These are phyloP conservation scores for Arthroderma sp. DNA, from an alignment of 2,329 filamentous ascomycete species.

Conservation along the genomic window DNA sequence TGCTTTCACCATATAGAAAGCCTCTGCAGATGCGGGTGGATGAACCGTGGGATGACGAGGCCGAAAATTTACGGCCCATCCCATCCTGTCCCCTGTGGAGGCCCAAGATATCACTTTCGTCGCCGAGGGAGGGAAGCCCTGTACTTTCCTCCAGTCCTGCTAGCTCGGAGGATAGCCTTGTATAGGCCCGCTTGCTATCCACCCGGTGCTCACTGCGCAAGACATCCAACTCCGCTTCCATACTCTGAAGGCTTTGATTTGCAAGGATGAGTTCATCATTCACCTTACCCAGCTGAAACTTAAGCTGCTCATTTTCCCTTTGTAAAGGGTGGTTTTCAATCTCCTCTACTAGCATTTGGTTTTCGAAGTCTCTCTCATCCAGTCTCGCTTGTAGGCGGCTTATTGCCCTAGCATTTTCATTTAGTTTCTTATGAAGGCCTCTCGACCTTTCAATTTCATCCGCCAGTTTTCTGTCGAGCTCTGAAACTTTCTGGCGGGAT, in stretches of 20 bases:
- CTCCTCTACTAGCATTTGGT: conserved; percentile 2
- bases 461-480: neutral
- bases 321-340: conserved; percentile 1
- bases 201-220: neutral
- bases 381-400: conserved; percentile 1
- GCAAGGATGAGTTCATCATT: conserved; percentile 1
- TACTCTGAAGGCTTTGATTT: conserved; percentile 4
- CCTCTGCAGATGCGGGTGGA: conserved; percentile 1
- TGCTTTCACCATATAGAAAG: conserved; percentile 4
- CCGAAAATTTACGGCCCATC: neutral
- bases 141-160: conserved; percentile 1
- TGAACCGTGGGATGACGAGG: neutral
- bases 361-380: neutral
- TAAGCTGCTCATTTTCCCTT: conserved; percentile 2
- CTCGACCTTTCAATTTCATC: conserved; percentile 1
- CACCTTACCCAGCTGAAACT: neutral
- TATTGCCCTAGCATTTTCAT: conserved; percentile 2
- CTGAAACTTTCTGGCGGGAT: neutral
- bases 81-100: neutral
- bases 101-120: neutral
- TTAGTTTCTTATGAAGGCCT: conserved; percentile 4
- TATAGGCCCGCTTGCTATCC: neutral
- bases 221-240: conserved; percentile 2
- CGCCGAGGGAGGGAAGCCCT: neutral
- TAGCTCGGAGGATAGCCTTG: conserved; percentile 1